These are phyloP conservation scores for Trametes elegans DNA, from an alignment of 768 basidiomycete species.

Conservation along the genomic window DNA sequence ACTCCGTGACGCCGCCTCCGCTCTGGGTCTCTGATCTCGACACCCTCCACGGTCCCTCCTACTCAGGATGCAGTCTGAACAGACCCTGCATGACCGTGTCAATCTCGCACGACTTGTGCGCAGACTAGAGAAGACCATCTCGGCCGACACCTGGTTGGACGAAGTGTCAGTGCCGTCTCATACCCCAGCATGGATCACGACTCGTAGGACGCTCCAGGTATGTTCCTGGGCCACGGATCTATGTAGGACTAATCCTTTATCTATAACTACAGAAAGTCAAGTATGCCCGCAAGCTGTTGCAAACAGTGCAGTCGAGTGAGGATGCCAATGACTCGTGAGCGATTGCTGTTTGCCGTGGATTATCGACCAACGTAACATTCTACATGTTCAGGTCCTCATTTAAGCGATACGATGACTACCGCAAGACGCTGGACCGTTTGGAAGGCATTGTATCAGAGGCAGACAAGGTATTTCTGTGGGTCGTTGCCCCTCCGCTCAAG, in stretches of 20 bases:
- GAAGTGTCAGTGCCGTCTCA: slow-evolving; percentile 16
- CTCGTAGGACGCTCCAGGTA: slow-evolving; percentile 57
- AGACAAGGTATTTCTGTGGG: slow-evolving; percentile 44
- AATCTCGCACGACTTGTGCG: slow-evolving; percentile 63
- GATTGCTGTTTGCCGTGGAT: neutral
- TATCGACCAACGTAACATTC: neutral
- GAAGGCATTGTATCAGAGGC: slow-evolving; percentile 52
- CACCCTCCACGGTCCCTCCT: neutral
- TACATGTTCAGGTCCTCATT: neutral
- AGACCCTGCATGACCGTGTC: slow-evolving; percentile 55
- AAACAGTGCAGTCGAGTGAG: slow-evolving; percentile 54
- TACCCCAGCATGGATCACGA: slow-evolving; percentile 48
- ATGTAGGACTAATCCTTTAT: neutral
- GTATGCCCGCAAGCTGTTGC: slow-evolving; percentile 54
- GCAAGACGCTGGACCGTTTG: slow-evolving; percentile 50
- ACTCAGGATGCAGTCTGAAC: slow-evolving; percentile 18
- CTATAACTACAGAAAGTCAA: slow-evolving; percentile 39
- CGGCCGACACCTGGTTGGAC: slow-evolving; percentile 36
- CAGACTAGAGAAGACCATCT: slow-evolving; percentile 55
- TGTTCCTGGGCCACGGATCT: neutral
- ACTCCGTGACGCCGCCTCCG: too few species aligned
- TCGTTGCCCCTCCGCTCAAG: neutral
- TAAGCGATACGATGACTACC: slow-evolving; percentile 40
- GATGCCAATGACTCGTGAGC: slow-evolving; percentile 26
- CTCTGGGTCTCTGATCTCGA: too few species aligned